Percentiles rank a stretch among this genome's conserved stretches.
phyloP scores from a whole-genome alignment of 148 eudicot species.

The Tetragonia tetragonoides region DNA sequence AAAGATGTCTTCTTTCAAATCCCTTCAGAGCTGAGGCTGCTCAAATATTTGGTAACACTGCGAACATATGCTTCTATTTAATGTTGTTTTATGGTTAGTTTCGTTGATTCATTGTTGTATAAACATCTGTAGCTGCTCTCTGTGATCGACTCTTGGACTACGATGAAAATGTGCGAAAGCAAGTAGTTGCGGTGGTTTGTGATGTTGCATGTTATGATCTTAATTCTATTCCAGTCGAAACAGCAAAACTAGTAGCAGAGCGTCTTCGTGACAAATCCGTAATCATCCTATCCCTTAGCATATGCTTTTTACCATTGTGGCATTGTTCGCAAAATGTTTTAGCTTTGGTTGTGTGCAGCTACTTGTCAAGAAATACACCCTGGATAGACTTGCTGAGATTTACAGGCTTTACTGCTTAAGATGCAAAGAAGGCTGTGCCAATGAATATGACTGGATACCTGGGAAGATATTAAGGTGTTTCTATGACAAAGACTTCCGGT shows the following conservation, averaged over 20 bases:
- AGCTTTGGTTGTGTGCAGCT: conserved; percentile 47
- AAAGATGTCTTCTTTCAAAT: conserved; percentile 70
- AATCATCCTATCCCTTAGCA: conserved; percentile 10
- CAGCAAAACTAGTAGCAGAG: conserved; percentile 77
- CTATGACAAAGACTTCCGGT: conserved; percentile 96
- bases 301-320: conserved; percentile 10
- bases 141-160: conserved; percentile 92
- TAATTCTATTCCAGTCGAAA: conserved; percentile 67
- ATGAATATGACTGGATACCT: conserved; percentile 81
- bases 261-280: conserved; percentile 98
- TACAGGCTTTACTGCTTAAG: conserved; percentile 58
- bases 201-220: conserved; percentile 75
- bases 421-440: conserved; percentile 30
- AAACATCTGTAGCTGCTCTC: conserved; percentile 62
- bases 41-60: conserved; percentile 73
- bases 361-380: conserved; percentile 79
- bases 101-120: conserved; percentile 4
- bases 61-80: conserved; percentile 2
- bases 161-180: conserved; percentile 90
- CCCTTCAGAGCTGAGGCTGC: conserved; percentile 73
- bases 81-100: not conserved
- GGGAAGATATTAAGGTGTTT: conserved; percentile 90
- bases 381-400: conserved; percentile 90
- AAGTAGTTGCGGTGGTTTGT: conserved; percentile 85
- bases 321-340: conserved; percentile 11